Percentiles rank a stretch among this genome's conserved stretches.
phyloP scores from a whole-genome alignment of 208 protist species.

The Histomonas meleagridis region DNA sequence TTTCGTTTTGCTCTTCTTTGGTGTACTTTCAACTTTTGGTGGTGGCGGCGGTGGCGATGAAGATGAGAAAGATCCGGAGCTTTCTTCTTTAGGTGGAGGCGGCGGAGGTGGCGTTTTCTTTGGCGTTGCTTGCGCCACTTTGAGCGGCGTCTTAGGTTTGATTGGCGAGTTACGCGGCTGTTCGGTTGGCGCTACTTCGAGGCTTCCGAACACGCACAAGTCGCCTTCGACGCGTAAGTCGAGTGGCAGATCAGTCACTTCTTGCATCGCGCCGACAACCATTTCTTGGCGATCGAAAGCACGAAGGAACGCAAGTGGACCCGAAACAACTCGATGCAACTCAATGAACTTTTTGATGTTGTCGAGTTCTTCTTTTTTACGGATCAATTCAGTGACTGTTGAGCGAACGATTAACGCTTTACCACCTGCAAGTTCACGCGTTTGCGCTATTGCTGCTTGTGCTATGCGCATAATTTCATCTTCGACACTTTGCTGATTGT shows the following conservation, averaged over 20 bases:
- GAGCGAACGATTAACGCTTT: neutral
- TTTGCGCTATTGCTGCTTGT: neutral
- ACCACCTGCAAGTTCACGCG: neutral
- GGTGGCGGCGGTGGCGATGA: neutral
- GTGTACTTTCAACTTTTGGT: neutral
- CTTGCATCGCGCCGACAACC: neutral
- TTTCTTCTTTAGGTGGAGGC: neutral
- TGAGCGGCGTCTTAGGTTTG: neutral
- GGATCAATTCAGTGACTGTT: neutral
- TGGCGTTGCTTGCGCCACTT: neutral
- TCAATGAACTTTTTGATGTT: neutral
- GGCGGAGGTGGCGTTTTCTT: neutral
- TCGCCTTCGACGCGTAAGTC: neutral
- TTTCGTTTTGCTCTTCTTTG: neutral
- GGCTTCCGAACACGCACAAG: neutral
- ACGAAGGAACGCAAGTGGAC: neutral
- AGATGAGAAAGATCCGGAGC: neutral
- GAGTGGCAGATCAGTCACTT: neutral
- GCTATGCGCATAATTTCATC: neutral
- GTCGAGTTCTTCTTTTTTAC: neutral
- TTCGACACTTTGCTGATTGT: neutral
- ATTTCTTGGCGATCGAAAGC: neutral
- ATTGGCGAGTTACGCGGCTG: neutral
- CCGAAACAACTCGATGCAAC: neutral
- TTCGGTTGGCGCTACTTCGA: neutral